Evolutionary conservation across 1,139 yeast genomes (phyloP).

Genomic region (Hemisphaericaspora lyxosophila): DNA sequence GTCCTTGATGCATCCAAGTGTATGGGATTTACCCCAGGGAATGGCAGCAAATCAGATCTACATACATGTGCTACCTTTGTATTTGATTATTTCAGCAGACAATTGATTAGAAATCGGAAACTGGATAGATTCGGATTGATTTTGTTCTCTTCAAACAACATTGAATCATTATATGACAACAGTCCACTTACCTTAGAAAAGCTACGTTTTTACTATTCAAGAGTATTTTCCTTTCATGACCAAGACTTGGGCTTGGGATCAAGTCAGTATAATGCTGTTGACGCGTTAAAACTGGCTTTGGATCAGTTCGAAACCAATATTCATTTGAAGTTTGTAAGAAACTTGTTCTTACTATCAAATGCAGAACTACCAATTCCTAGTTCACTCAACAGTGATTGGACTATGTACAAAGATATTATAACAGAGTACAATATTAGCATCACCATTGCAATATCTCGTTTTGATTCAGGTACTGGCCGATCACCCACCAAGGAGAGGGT

Average conservation of each 20-base stretch:
- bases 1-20: conserved; percentile 23
- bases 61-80: conserved; percentile 6
- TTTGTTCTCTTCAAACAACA: conserved; percentile 8
- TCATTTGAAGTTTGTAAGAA: conserved; percentile 31
- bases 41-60: conserved; percentile 6
- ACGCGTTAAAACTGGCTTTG: conserved; percentile 30
- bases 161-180: conserved; percentile 25
- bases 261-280: conserved; percentile 21
- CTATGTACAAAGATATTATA: conserved; percentile 2
- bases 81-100: conserved; percentile 10
- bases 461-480: conserved; percentile 15
- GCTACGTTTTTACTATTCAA: conserved; percentile 16
- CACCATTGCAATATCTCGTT: conserved; percentile 32
- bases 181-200: conserved; percentile 24
- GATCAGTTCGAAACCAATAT: conserved; percentile 23
- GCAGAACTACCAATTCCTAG: conserved; percentile 14
- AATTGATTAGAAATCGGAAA: conserved; percentile 14
- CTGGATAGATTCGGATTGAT: conserved; percentile 13
- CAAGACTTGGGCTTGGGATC: background rate
- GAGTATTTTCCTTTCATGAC: conserved; percentile 11
- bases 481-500: conserved; percentile 10
- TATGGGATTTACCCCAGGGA: conserved; percentile 7
- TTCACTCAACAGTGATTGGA: conserved; percentile 2
- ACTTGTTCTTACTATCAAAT: conserved; percentile 49
- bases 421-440: conserved; percentile 20